Evolutionary conservation across 352 stramenopile species (phyloP).

Genomic region (Blastocystis sp.): DNA sequence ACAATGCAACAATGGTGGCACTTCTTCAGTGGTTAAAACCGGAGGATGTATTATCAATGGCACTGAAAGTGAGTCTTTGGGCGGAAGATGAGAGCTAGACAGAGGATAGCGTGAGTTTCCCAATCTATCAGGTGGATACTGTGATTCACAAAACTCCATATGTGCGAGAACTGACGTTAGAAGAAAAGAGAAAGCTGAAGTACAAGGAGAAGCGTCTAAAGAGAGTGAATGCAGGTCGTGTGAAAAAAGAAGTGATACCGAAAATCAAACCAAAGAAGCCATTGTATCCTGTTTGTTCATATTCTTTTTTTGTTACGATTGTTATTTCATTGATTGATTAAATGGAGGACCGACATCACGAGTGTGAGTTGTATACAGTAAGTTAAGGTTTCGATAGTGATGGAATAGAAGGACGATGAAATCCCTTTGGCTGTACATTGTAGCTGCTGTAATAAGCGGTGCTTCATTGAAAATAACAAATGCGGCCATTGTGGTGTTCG

Average conservation of each 20-base stretch:
- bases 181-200: constrained; percentile 49
- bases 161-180: neutral
- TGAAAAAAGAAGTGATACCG: neutral
- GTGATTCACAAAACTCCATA: neutral
- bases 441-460: constrained; percentile 50
- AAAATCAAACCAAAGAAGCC: constrained; percentile 45
- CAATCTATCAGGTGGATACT: constrained; percentile 23
- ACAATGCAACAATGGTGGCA: constrained; percentile 25
- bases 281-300: constrained; percentile 30
- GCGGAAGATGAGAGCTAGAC: constrained; percentile 1
- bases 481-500: constrained; percentile 48
- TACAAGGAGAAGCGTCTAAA: constrained; percentile 54
- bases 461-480: constrained; percentile 41
- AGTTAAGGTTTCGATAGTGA: neutral
- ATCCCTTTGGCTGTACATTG: neutral
- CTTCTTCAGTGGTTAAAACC: neutral
- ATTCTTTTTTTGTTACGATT: neutral
- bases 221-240: neutral
- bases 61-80: neutral
- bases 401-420: constrained; percentile 29
- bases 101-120: constrained; percentile 46
- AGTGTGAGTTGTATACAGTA: constrained; percentile 56
- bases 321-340: neutral
- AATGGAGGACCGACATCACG: neutral
- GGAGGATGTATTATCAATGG: constrained; percentile 22